Evolutionary conservation across 2,329 filamentous ascomycete species (phyloP).

Genomic region (Penicillium polonicum): DNA sequence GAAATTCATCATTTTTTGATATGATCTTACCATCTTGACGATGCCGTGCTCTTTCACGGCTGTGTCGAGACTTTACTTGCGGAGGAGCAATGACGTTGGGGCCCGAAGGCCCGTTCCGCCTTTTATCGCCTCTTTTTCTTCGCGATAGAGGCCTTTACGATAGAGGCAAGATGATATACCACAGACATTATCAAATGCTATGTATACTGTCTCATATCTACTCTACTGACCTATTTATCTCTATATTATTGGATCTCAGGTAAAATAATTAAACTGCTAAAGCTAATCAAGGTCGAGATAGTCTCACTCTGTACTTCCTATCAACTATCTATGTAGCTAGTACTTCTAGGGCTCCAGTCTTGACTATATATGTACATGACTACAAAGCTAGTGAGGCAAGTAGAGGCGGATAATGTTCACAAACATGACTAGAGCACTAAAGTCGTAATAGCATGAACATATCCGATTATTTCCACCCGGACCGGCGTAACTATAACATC

Average conservation of each 20-base stretch:
- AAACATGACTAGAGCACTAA: background rate
- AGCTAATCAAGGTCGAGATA: background rate
- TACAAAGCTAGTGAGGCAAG: background rate
- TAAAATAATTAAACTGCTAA: background rate
- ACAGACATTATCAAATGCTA: background rate
- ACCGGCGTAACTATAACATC: background rate
- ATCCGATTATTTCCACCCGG: background rate
- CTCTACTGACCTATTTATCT: background rate
- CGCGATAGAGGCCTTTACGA: too few relatives aligned
- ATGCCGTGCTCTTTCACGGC: background rate
- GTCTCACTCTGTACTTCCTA: background rate
- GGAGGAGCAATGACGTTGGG: conserved; percentile 10
- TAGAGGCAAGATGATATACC: background rate
- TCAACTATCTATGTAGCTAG: background rate
- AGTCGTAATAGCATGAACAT: background rate
- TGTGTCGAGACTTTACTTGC: conserved; percentile 4
- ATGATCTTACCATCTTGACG: background rate
- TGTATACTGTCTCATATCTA: background rate
- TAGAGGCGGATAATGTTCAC: background rate
- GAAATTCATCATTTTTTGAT: conserved; percentile 7
- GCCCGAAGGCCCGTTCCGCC: background rate
- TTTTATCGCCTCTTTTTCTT: background rate
- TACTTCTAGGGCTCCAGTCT: background rate
- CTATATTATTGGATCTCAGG: background rate
- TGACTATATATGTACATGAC: background rate